These are phyloP conservation scores for Clathrospora elynae DNA, from an alignment of 2,329 filamentous ascomycete species.

Conservation along the genomic window DNA sequence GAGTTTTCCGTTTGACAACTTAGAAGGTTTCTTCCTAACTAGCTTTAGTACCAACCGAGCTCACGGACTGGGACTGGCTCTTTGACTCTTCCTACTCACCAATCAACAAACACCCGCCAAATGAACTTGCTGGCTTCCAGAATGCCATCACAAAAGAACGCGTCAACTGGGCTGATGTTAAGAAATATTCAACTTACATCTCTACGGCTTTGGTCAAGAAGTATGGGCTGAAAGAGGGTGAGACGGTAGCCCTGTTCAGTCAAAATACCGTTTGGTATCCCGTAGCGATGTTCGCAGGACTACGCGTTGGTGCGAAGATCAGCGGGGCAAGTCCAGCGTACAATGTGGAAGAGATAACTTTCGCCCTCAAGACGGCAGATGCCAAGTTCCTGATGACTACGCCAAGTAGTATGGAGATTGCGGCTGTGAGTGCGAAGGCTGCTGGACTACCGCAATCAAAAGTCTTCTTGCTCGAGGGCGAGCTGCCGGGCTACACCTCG, in stretches of 20 bases:
- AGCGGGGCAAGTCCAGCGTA: conserved; percentile 69
- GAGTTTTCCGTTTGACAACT: conserved; percentile 5
- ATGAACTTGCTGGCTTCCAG: conserved; percentile 58
- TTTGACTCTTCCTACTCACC: conserved; percentile 63
- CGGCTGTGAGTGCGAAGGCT: conserved; percentile 58
- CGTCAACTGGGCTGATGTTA: conserved; percentile 63
- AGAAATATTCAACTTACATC: conserved; percentile 61
- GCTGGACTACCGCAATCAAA: conserved; percentile 59
- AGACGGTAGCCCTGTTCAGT: conserved; percentile 66
- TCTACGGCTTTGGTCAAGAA: conserved; percentile 64
- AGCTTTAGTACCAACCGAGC: conserved; percentile 56
- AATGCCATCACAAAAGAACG: conserved; percentile 65
- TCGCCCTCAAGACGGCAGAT: conserved; percentile 63
- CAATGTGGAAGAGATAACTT: conserved; percentile 70
- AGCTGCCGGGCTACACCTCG: conserved; percentile 56
- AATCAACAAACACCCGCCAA: conserved; percentile 47
- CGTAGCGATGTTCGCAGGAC: conserved; percentile 63
- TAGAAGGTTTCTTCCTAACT: conserved; percentile 7
- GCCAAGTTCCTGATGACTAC: conserved; percentile 65
- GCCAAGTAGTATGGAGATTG: conserved; percentile 60
- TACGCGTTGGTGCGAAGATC: conserved; percentile 62
- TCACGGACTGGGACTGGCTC: conserved; percentile 66
- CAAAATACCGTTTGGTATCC: conserved; percentile 72
- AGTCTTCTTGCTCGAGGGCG: conserved; percentile 63
- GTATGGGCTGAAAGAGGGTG: conserved; percentile 59